These are phyloP conservation scores for Scedosporium dehoogii DNA, from an alignment of 2,329 filamentous ascomycete genomes.

Conservation along the genomic window DNA sequence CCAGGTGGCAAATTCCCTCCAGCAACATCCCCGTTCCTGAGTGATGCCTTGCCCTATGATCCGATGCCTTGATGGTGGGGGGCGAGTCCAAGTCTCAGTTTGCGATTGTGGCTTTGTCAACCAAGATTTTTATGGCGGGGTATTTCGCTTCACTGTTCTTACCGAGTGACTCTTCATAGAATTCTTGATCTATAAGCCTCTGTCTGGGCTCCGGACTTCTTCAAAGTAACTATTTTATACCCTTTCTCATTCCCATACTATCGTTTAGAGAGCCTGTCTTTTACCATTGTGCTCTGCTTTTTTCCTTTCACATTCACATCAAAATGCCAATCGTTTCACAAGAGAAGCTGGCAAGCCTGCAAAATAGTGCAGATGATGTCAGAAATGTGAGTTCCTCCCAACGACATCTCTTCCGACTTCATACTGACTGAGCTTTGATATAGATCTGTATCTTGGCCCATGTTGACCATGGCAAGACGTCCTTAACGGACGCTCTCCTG, in stretches of 20 bases:
- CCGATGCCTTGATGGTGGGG: too few relatives aligned
- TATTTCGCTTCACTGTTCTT: neutral
- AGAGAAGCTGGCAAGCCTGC: slow-evolving; percentile 82
- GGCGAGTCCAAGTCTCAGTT: too few relatives aligned
- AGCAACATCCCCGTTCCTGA: too few relatives aligned
- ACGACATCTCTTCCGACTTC: slow-evolving; percentile 7
- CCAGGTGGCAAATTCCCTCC: too few relatives aligned
- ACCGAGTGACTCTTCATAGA: neutral
- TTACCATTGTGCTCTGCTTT: slow-evolving; percentile 2
- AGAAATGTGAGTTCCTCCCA: slow-evolving; percentile 61
- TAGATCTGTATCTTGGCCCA: slow-evolving; percentile 94
- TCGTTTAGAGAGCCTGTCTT: neutral
- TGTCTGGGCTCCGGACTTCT: neutral
- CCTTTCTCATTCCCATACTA: neutral
- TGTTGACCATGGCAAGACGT: slow-evolving; percentile 98
- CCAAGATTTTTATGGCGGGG: neutral
- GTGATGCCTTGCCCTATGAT: too few relatives aligned
- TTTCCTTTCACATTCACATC: slow-evolving; percentile 12
- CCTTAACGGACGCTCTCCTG: slow-evolving; percentile 87
- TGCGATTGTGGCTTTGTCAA: neutral
- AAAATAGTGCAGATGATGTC: slow-evolving; percentile 78
- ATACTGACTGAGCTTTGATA: neutral
- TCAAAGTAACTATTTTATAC: neutral
- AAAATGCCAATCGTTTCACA: slow-evolving; percentile 86
- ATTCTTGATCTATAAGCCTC: neutral